A percentile compares a stretch with the other conserved stretches of the same genome.
Evolutionary conservation across 2,329 filamentous ascomycete species (phyloP).

Genomic region (Huntiella bhutanensis): DNA sequence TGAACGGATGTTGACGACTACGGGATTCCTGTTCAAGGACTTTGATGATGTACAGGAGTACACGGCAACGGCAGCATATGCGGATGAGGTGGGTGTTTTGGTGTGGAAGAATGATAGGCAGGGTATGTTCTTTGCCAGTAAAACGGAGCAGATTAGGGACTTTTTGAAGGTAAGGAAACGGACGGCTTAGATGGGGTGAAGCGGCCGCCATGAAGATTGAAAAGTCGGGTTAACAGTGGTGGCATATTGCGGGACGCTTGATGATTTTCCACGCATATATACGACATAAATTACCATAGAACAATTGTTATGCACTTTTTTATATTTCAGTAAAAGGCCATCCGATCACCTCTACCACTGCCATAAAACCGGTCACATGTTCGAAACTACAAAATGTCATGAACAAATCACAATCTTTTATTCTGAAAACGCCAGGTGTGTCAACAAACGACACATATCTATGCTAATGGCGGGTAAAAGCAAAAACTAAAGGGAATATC

Average conservation of each 20-base stretch:
- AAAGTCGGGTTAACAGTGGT: not conserved
- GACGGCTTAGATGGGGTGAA: conserved; percentile 18
- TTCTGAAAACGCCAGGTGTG: no score
- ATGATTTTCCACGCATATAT: not conserved
- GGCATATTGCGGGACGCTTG: not conserved
- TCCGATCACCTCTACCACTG: no score
- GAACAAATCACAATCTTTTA: no score
- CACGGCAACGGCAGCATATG: conserved; percentile 52
- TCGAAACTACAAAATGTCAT: no score
- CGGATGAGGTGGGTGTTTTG: conserved; percentile 76
- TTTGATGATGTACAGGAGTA: conserved; percentile 58
- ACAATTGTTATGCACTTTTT: no score
- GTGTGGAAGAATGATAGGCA: conserved; percentile 68
- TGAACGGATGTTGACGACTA: conserved; percentile 71
- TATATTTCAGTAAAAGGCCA: no score
- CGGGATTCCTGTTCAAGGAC: conserved; percentile 78
- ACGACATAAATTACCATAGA: not conserved
- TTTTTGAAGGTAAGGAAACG: conserved; percentile 53
- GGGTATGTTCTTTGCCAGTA: conserved; percentile 78
- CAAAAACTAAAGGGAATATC: no score
- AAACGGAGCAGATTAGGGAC: conserved; percentile 70
- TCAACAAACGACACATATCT: no score
- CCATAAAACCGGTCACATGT: no score
- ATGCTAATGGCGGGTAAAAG: no score
- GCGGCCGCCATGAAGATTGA: not conserved